phyloP scores from a whole-genome alignment of 805 yeast genomes.

The Ogataea nakhonphanomensis region DNA sequence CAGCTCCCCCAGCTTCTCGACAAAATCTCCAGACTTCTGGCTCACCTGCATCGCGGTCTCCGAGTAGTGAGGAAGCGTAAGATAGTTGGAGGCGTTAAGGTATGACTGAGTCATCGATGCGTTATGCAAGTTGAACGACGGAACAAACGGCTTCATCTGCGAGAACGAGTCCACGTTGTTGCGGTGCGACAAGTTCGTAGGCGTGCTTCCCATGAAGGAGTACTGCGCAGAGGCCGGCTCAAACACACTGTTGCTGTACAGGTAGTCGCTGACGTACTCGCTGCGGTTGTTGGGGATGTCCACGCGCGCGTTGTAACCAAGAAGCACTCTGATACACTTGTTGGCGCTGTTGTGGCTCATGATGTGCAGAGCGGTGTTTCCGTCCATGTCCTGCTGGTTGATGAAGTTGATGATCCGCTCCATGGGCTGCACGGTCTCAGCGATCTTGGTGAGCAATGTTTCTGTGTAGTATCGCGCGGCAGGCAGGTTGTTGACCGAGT shows the following conservation, averaged over 20 bases:
- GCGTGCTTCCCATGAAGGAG: conserved; percentile 7
- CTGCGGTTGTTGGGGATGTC: conserved; percentile 47
- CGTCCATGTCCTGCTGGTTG: conserved; percentile 54
- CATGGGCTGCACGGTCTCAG: conserved; percentile 54
- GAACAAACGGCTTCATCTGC: conserved; percentile 26
- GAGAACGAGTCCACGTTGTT: conserved; percentile 22
- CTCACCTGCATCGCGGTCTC: conserved; percentile 54
- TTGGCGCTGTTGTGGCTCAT: conserved; percentile 44
- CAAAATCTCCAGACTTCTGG: conserved; percentile 48
- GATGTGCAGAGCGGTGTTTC: conserved; percentile 54
- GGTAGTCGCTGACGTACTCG: conserved; percentile 40
- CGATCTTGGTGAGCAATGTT: conserved; percentile 66
- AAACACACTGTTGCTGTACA: conserved; percentile 25
- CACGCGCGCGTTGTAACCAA: conserved; percentile 50
- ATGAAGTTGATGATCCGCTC: conserved; percentile 57
- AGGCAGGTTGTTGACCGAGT: conserved; percentile 63
- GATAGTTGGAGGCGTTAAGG: conserved; percentile 20
- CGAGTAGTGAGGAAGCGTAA: conserved; percentile 41
- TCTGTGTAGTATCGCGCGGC: conserved; percentile 84
- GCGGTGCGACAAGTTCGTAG: conserved; percentile 9
- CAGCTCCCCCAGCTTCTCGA: conserved; percentile 45
- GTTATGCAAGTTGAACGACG: conserved; percentile 19
- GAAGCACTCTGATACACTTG: conserved; percentile 42
- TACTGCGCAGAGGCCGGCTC: conserved; percentile 14
- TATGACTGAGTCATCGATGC: conserved; percentile 15